Conservation (phyloP, 2,329 filamentous ascomycete genomes). For the Drechslerella dactyloides region DNA sequence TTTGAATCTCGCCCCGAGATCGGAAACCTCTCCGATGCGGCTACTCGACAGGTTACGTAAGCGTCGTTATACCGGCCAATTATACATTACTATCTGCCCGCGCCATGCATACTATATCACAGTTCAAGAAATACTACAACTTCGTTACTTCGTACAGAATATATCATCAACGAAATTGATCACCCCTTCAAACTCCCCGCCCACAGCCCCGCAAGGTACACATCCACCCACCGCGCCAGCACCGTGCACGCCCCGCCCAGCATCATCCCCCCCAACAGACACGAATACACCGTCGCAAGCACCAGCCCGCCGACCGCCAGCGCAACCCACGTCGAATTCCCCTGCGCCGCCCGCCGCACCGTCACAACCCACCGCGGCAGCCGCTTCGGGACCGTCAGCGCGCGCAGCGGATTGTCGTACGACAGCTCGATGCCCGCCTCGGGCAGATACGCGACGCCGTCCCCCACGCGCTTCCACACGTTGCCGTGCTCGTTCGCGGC, state of each 20-base stretch:
- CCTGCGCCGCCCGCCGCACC: slow-evolving; percentile 30
- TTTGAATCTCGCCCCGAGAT: too few species aligned
- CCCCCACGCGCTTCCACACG: slow-evolving; percentile 42
- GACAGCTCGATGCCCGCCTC: slow-evolving; percentile 48
- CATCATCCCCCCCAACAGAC: slow-evolving; percentile 27
- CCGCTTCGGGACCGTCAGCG: slow-evolving; percentile 41
- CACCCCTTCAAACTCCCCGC: neutral
- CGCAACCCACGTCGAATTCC: slow-evolving; percentile 41
- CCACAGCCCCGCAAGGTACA: neutral
- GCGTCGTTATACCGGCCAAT: too few species aligned
- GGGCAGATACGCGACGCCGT: slow-evolving; percentile 38
- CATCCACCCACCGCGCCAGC: slow-evolving; percentile 7
- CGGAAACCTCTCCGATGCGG: too few species aligned
- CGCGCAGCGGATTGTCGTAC: slow-evolving; percentile 45
- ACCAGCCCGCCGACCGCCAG: slow-evolving; percentile 31
- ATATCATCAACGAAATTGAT: neutral
- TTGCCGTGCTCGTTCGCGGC: slow-evolving; percentile 30
- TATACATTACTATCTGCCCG: too few species aligned
- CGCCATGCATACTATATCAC: too few species aligned
- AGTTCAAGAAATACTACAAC: too few species aligned
- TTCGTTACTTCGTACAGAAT: too few species aligned
- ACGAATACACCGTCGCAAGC: slow-evolving; percentile 31
- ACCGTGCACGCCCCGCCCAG: slow-evolving; percentile 16
- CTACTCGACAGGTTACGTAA: too few species aligned
- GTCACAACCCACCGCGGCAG: slow-evolving; percentile 35